A percentile compares a stretch with the other conserved stretches of the same genome.
Conservation (phyloP, 2,329 filamentous ascomycete genomes). For the Grosmannia penicillata region DNA sequence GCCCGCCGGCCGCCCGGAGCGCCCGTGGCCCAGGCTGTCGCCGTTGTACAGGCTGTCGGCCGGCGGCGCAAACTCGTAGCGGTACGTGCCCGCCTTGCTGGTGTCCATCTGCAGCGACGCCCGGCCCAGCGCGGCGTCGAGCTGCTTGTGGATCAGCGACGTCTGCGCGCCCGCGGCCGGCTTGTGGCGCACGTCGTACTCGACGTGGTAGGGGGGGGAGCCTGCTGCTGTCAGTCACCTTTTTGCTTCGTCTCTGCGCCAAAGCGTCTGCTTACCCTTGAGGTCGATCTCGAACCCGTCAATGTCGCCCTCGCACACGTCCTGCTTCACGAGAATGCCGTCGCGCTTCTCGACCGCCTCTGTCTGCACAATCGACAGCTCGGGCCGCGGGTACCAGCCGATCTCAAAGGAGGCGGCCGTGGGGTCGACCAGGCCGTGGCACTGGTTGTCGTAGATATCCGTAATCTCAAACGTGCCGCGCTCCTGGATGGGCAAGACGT, state of each 20-base stretch:
- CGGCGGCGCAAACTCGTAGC: constrained; percentile 72
- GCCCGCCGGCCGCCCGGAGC: no score
- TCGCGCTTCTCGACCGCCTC: constrained; percentile 38
- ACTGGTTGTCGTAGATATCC: constrained; percentile 63
- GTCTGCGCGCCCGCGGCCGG: constrained; percentile 42
- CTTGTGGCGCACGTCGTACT: constrained; percentile 67
- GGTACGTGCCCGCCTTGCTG: constrained; percentile 63
- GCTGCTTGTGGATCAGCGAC: constrained; percentile 50
- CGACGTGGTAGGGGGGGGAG: constrained; percentile 64
- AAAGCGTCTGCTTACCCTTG: constrained; percentile 45
- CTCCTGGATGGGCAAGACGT: constrained; percentile 47
- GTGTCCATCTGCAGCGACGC: constrained; percentile 81
- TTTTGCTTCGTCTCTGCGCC: no score
- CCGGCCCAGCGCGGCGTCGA: constrained; percentile 63
- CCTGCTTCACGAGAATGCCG: constrained; percentile 52
- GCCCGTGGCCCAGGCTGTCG: neutral
- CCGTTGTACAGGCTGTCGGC: constrained; percentile 77
- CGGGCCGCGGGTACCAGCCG: constrained; percentile 71
- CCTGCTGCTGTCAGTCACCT: constrained; percentile 35
- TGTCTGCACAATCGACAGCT: constrained; percentile 51
- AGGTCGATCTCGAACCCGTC: constrained; percentile 74
- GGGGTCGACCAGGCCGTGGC: constrained; percentile 66
- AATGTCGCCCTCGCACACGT: constrained; percentile 89
- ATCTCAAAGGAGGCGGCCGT: constrained; percentile 64
- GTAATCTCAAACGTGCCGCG: constrained; percentile 69